These are phyloP conservation scores for Eutrema yunnanense DNA, from an alignment of 345 rosid species.

Conservation along the genomic window DNA sequence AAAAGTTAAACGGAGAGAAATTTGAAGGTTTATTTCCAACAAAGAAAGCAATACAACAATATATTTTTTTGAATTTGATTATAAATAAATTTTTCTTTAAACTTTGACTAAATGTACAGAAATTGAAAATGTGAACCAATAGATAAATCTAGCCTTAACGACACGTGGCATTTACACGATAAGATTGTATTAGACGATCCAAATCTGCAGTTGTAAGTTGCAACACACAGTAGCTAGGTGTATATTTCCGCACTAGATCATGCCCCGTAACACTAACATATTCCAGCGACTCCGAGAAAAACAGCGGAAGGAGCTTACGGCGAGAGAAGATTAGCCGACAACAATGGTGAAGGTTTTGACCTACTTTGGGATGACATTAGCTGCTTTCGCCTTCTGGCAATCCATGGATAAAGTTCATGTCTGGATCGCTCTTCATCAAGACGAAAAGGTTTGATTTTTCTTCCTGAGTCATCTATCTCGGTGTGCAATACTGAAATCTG, in stretches of 20 bases:
- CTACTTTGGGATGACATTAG: slow-evolving; percentile 67
- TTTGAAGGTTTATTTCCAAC: too few species aligned
- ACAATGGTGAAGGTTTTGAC: slow-evolving; percentile 66
- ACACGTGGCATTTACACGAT: neutral
- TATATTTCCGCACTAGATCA: neutral
- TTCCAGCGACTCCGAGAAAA: neutral
- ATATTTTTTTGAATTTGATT: too few species aligned
- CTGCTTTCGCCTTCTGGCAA: slow-evolving; percentile 84
- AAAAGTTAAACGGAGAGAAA: too few species aligned
- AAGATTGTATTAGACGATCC: neutral
- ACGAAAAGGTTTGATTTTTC: slow-evolving; percentile 43
- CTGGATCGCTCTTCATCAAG: slow-evolving; percentile 85
- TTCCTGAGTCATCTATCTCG: neutral
- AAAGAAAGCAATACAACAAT: too few species aligned
- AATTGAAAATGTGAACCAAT: too few species aligned
- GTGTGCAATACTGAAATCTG: neutral
- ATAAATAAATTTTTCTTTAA: too few species aligned
- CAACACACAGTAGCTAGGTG: neutral
- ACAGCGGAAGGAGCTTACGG: neutral
- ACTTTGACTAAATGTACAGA: too few species aligned
- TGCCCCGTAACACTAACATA: neutral
- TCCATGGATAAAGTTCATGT: slow-evolving; percentile 89
- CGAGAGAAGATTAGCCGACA: neutral
- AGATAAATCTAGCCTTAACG: neutral
- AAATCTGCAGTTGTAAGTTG: neutral